Base-by-base conservation (phyloP, 495 filamentous ascomycete genomes). In the Pseudevernia furfuracea region DNA sequence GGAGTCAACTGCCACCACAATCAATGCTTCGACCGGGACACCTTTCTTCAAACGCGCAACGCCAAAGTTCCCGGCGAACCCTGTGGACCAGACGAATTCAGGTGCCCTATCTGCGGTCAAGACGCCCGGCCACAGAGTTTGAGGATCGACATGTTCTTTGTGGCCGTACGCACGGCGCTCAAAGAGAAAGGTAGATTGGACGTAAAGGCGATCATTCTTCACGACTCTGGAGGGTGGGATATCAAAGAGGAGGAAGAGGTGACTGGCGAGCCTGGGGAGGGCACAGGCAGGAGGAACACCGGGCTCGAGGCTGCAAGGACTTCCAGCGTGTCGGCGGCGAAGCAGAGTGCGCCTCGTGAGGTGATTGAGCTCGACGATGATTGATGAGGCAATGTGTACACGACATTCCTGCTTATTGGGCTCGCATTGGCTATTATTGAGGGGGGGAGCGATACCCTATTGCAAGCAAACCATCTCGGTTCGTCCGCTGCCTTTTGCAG, bases 11-110 rank as follows among this genome's bases (percentile, higher is more conserved):
- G 86, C 72, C 74, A 75, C 10, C 92, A 97, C 71, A 75, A 84
- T 43, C 90, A 96, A 73, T 95, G 90, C 72, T 96, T 97, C 71
- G 92, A 97, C 72, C 85, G 94, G 30, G 83, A 90, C 34, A 91
- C 83, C 0, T 96, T 88, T 76, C 80, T 97, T 17, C 70, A 76
- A 19, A 91, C 88, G 0, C 81, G 87, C 0, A 82, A 74, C 71
- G 74, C 73, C 65, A 76, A 72, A 62, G 69, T 68, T 63, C 76
- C 70, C 53, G 81, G 69, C 43, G 78, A 81, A 64, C 82, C 84
- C 0, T 81, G 81, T 41, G 77, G 83, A 62, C 79, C 83, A n/a
- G 89, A 94, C 59, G 82, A 85, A 60, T 95, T 92, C 89, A 82
- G 77, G 48, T 97, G 92, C 69, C 92, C 92, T 0, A 82, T 94